Base-by-base conservation (phyloP, 2,329 filamentous ascomycete genomes). In the Purpureocillium takamizusanense region DNA sequence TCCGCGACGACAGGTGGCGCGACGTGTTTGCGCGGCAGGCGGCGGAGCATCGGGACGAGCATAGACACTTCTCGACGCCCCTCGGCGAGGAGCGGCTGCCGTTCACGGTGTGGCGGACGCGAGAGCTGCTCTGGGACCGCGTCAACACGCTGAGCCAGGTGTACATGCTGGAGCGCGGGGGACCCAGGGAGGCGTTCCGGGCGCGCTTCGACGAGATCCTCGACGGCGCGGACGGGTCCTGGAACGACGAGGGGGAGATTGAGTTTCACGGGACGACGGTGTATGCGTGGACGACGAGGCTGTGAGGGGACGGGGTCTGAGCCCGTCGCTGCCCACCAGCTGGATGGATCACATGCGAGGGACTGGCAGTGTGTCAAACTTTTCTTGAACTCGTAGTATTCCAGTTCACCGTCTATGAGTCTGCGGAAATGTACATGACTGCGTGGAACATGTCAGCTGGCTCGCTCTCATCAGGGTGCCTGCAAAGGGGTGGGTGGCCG, bases 401-500 rank as follows among this genome's bases (percentile, higher is more conserved):
- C 21, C 35, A 37, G n/a, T n/a, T 37, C 16, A 43, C 39, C 7
- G 27, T 38, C 59, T 46, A 65, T 62, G 62, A 74, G 51, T 81
- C 78, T 43, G 78, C 78, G 18, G 78, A 80, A 47, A 83, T 83
- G 51, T 83, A 83, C 78, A 82, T 83, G 42, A 83, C 78, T 83
- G 21, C 21, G 28, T 4, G 6, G 1, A 13, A 33, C n/a, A n/a
- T 1, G 39, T 55, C 37, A 54, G 48, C 35, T 10, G 1, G 25
- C 8, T 21, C 15, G 12, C 16, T 12, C n/a, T n/a, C n/a, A n/a
- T n/a, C n/a, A n/a, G n/a, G 28, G 25, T 21, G 5, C 29, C 5
- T 8, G 34, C 4, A 21, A 9, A 15, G 15, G n/a, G 13, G 29
- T 11, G n/a, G n/a, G n/a, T n/a, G n/a, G n/a, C n/a, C n/a, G n/a